Conservation (phyloP, 2,329 filamentous ascomycete species). For the Fusarium sp. region DNA sequence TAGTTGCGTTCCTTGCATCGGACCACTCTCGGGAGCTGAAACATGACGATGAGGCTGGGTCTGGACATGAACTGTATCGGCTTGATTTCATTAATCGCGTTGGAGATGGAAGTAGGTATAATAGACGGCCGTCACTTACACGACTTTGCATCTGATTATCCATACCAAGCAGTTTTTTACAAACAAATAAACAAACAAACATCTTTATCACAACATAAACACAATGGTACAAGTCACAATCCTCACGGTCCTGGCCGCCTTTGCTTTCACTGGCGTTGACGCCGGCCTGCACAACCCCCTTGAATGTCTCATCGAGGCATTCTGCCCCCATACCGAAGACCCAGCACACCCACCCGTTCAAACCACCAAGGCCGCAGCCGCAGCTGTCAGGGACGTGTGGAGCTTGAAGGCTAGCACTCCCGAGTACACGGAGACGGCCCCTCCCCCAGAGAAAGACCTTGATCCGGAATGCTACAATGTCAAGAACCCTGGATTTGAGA, state of each 20-base stretch:
- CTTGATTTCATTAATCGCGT: background rate
- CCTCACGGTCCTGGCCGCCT: background rate
- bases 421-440: background rate
- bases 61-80: background rate
- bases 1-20: background rate
- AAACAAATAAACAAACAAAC: background rate
- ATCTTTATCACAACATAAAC: background rate
- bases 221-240: constrained; percentile 1
- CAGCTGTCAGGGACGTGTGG: background rate
- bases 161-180: background rate
- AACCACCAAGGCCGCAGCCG: background rate
- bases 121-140: background rate
- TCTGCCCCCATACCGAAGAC: background rate
- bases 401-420: background rate
- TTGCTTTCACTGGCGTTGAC: background rate
- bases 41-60: background rate
- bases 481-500: background rate
- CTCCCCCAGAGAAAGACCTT: background rate
- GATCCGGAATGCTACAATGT: constrained; percentile 1
- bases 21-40: background rate
- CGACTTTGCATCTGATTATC: background rate
- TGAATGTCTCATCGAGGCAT: background rate
- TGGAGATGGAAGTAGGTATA: background rate
- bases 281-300: background rate
- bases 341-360: background rate